Evolutionary conservation across 495 filamentous ascomycete species (phyloP), one percentile per base, ranked within the genome.

Genomic region (Penicillium paradoxum): DNA sequence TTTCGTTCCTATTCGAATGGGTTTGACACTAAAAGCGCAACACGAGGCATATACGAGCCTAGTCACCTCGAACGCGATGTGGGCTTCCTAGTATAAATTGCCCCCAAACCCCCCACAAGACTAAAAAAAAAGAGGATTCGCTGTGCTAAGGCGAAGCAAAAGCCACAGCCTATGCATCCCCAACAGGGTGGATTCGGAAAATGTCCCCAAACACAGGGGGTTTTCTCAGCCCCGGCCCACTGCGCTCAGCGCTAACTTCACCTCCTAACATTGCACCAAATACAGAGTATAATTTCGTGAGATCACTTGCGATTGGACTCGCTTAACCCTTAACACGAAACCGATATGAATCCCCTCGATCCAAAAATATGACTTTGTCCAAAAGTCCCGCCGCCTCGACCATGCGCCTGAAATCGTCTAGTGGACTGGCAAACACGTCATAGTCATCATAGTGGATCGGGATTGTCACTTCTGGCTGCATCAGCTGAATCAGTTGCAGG

Each of bases 361-460:
- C 83, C 55, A 87, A 59, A 72, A 84, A 81, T 7, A 88, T 78
- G 5, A 87, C 80, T 50, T 73, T 70, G 3, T 77, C 70, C 8
- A 46, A 53, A 45, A 81, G 60, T 0, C 79, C 83, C 0, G 76
- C 80, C 19, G 62, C 69, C 34, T 74, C 66, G 6, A 86, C 77
- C 42, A 75, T 75, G 36, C 73, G 73, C 63, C 74, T 76, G 55
- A 88, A 87, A 45, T 85, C 83, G n/a, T 67, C 66, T 53, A 87
- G 47, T 15, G 80, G 74, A 34, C 78, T 82, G 36, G 81, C 49
- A 50, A 86, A 80, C 9, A 83, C 82, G 53, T 77, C 74, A 60
- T 88, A 88, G 50, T 87, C 85, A 57, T 88, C 83, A 65, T 78
- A 86, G 61, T 88, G 85, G 17, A 87, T 76, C 29, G 84, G 86